Evolutionary conservation across 345 rosid genomes (phyloP).

Genomic region (Eucalyptus dawsonii): DNA sequence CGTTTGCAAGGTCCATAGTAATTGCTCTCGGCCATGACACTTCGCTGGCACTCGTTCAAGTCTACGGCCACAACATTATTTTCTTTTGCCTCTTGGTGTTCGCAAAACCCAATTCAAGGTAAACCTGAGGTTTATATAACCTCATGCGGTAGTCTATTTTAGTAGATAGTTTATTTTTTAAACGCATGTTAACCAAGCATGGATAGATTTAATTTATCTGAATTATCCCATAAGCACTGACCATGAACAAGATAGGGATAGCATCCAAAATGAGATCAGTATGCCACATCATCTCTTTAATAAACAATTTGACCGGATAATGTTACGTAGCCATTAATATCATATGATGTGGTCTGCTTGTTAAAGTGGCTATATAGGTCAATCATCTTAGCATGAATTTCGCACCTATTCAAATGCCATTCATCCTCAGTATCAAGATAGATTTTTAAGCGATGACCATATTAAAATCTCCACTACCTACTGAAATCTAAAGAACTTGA

Average conservation of each 20-base stretch:
- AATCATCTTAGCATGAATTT: neutral
- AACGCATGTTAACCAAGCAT: neutral
- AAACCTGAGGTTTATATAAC: neutral
- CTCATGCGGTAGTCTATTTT: neutral
- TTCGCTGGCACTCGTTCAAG: neutral
- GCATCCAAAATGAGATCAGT: neutral
- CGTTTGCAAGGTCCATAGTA: neutral
- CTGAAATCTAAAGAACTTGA: neutral
- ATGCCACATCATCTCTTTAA: neutral
- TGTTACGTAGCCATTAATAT: neutral
- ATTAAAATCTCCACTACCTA: neutral
- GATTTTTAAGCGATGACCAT: neutral
- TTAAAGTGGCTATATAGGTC: neutral
- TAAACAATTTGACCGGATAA: neutral
- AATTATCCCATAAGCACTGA: neutral
- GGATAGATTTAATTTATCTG: neutral
- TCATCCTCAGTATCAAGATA: neutral
- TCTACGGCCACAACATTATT: neutral
- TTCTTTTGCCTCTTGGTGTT: neutral
- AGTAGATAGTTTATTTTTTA: neutral
- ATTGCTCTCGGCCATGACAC: neutral
- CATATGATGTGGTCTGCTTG: neutral
- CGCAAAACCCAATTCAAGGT: neutral
- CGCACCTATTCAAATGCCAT: neutral
- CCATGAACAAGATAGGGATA: neutral